phyloP scores from a whole-genome alignment of 768 basidiomycete genomes.

The Amanita inopinata region DNA sequence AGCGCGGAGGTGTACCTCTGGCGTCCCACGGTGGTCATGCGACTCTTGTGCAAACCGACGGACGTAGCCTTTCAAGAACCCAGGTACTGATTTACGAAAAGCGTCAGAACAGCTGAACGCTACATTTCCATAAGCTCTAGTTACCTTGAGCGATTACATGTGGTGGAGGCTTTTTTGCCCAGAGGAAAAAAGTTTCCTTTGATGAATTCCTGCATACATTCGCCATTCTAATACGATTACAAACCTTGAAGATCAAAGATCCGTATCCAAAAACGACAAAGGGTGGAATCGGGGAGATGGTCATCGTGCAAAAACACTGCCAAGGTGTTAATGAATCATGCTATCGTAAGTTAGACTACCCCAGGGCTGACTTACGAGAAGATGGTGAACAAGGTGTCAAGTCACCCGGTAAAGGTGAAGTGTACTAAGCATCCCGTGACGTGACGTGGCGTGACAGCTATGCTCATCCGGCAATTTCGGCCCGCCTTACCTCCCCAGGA shows the following conservation, averaged over 20 bases:
- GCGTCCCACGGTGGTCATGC: slow-evolving; percentile 89
- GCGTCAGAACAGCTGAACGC: too few species aligned
- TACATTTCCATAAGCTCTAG: background rate
- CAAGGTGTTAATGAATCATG: background rate
- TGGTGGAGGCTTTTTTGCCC: slow-evolving; percentile 58
- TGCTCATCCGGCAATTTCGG: too few species aligned
- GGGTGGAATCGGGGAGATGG: slow-evolving; percentile 1
- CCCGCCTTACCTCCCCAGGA: too few species aligned
- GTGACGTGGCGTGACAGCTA: too few species aligned
- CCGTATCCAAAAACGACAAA: slow-evolving; percentile 91
- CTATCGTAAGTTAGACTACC: too few species aligned
- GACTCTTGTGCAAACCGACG: slow-evolving; percentile 86
- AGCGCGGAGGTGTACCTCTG: slow-evolving; percentile 45
- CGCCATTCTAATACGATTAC: background rate
- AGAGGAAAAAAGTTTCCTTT: background rate
- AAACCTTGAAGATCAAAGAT: slow-evolving; percentile 85
- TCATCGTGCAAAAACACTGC: background rate
- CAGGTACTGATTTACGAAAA: slow-evolving; percentile 39
- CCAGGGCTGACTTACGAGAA: too few species aligned
- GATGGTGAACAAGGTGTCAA: too few species aligned
- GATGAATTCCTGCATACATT: background rate
- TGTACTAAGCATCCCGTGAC: too few species aligned
- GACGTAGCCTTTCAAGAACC: slow-evolving; percentile 86
- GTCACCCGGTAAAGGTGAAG: too few species aligned
- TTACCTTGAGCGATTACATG: slow-evolving; percentile 63